phyloP scores from a whole-genome alignment of 495 filamentous ascomycete genomes.

The Cercophora samala region DNA sequence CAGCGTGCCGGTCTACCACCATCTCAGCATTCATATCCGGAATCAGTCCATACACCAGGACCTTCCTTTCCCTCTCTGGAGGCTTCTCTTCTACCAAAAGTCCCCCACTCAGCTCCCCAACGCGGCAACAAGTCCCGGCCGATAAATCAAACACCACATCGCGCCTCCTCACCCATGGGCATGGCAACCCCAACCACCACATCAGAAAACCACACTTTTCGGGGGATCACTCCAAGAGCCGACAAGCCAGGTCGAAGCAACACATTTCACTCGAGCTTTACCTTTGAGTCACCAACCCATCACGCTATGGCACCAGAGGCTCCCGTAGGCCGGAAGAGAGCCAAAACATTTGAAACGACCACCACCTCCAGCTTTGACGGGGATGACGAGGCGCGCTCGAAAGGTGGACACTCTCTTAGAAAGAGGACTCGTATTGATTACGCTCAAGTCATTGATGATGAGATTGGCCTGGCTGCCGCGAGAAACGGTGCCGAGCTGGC shows the following conservation, averaged over 20 bases:
- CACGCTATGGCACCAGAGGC: conserved; percentile 24
- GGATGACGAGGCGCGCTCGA: conserved; percentile 38
- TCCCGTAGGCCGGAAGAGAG: conserved; percentile 30
- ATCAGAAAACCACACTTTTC: conserved; percentile 3
- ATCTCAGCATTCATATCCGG: conserved; percentile 14
- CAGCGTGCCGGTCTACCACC: conserved; percentile 26
- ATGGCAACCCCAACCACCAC: conserved; percentile 19
- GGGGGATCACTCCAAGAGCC: not conserved
- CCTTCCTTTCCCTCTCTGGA: conserved; percentile 9
- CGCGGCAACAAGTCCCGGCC: conserved; percentile 22
- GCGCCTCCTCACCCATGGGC: conserved; percentile 27
- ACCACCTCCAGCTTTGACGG: conserved; percentile 26
- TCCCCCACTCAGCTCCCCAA: conserved; percentile 17
- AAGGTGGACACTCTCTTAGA: conserved; percentile 48
- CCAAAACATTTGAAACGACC: conserved; percentile 35
- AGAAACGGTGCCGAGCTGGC: conserved; percentile 3
- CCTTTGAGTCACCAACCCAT: conserved; percentile 29
- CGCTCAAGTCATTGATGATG: conserved; percentile 42
- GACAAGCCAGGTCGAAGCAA: conserved; percentile 23
- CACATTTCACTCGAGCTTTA: conserved; percentile 28
- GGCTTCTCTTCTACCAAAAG: not conserved
- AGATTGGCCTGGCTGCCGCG: conserved; percentile 11
- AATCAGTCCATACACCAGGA: conserved; percentile 7
- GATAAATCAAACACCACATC: conserved; percentile 16
- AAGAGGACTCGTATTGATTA: conserved; percentile 48